A percentile compares a stretch with the other conserved stretches of the same genome.
Evolutionary conservation across 2,329 filamentous ascomycete species (phyloP).

Genomic region (Sordariomycetes sp.): DNA sequence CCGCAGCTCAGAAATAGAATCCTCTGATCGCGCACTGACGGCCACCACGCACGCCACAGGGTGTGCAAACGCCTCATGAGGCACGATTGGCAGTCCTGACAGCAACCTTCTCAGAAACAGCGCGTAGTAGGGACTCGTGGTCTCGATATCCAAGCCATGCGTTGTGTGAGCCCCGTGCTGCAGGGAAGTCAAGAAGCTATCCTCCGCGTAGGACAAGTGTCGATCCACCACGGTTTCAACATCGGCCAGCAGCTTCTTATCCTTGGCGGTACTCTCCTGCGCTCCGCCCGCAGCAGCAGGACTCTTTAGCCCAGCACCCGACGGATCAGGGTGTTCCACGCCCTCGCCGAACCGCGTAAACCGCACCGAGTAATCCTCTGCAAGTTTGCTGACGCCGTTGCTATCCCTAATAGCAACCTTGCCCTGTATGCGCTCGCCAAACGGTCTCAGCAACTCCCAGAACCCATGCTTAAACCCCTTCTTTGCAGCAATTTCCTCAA

Average conservation of each 20-base stretch:
- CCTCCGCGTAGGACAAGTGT: conserved; percentile 69
- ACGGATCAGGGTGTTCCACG: conserved; percentile 39
- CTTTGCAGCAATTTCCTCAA: conserved; percentile 65
- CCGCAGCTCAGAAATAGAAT: conserved; percentile 79
- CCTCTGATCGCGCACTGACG: conserved; percentile 78
- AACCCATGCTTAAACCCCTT: conserved; percentile 82
- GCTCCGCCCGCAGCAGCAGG: conserved; percentile 24
- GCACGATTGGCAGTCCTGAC: conserved; percentile 66
- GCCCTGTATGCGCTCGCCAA: conserved; percentile 79
- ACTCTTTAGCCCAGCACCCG: conserved; percentile 14
- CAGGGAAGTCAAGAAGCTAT: conserved; percentile 30
- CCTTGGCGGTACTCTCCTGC: conserved; percentile 17
- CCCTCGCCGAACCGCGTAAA: conserved; percentile 65
- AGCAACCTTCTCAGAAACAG: conserved; percentile 77
- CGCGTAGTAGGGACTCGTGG: conserved; percentile 63
- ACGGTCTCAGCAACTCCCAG: conserved; percentile 79
- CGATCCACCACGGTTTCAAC: conserved; percentile 75
- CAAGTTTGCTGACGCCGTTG: conserved; percentile 69
- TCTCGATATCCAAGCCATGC: conserved; percentile 33
- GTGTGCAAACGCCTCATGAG: conserved; percentile 90
- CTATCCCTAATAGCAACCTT: conserved; percentile 89
- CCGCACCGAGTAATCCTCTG: conserved; percentile 84
- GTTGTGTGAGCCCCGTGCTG: conserved; percentile 25
- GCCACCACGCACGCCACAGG: conserved; percentile 92
- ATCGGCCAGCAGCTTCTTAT: conserved; percentile 39